Evolutionary conservation across 176 grass and related monocot genomes (phyloP).

Genomic region (Panicum miliaceum): DNA sequence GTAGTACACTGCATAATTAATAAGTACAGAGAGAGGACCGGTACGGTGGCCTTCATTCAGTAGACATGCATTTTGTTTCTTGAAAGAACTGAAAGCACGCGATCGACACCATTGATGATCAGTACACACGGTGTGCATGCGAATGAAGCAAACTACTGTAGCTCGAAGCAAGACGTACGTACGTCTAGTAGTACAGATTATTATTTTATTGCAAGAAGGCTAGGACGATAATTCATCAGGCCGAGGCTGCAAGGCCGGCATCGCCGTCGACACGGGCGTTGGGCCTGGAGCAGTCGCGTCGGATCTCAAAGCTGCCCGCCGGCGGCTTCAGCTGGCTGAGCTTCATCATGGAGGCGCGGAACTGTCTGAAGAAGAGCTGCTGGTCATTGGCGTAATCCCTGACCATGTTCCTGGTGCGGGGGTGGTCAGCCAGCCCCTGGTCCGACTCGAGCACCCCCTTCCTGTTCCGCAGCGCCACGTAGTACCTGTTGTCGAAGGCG

Average conservation of each 20-base stretch:
- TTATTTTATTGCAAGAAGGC: no score
- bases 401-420: not conserved
- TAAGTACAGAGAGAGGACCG: no score
- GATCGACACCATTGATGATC: no score
- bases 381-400: not conserved
- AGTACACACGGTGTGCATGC: no score
- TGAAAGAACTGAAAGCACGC: no score
- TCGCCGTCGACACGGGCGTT: not conserved
- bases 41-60: no score
- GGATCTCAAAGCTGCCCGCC: not conserved
- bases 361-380: not conserved
- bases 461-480: not conserved
- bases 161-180: no score
- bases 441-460: slow-evolving; percentile 42
- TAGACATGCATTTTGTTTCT: no score
- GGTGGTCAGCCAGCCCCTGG: slow-evolving; percentile 24
- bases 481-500: slow-evolving; percentile 55
- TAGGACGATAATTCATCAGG: not conserved
- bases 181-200: no score
- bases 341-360: not conserved
- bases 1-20: no score
- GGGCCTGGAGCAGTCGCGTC: not conserved
- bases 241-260: not conserved
- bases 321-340: not conserved
- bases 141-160: no score